Percentiles rank a stretch among this genome's conserved stretches.
phyloP scores from a whole-genome alignment of 202 grass and related monocot species.

The Eragrostis tef region DNA sequence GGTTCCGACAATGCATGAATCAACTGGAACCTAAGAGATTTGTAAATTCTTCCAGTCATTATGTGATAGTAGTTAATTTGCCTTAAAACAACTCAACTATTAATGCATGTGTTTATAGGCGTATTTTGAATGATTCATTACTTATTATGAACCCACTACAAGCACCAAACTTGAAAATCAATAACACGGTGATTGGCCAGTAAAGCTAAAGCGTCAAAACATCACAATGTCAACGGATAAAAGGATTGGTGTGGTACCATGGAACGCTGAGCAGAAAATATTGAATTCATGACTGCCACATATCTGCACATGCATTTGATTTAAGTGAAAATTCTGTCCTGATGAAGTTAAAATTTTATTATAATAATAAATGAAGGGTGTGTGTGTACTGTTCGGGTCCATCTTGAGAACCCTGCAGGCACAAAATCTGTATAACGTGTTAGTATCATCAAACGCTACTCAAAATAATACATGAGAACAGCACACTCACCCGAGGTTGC shows the following conservation, averaged over 20 bases:
- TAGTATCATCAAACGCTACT: conserved; percentile 33
- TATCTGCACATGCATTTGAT: conserved; percentile 69
- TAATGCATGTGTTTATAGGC: conserved; percentile 1
- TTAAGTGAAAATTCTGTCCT: conserved; percentile 39
- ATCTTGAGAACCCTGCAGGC: conserved; percentile 92
- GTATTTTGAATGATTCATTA: not conserved
- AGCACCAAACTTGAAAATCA: not conserved
- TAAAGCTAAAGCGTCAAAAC: not conserved
- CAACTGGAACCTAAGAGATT: conserved; percentile 77
- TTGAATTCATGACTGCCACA: conserved; percentile 97
- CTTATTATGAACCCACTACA: conserved; percentile 33
- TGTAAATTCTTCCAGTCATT: conserved; percentile 20
- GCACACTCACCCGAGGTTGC: conserved; percentile 71
- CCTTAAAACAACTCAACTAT: conserved; percentile 9
- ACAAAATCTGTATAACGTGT: conserved; percentile 76
- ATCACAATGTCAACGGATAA: conserved; percentile 27
- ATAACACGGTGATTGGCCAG: not conserved
- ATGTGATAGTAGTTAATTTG: not conserved
- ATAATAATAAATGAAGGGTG: not conserved
- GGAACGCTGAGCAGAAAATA: conserved; percentile 94
- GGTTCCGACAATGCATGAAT: conserved; percentile 86
- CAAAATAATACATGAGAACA: not conserved
- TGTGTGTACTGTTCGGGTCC: conserved; percentile 90
- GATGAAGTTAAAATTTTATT: not conserved
- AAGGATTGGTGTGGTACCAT: conserved; percentile 57